Conservation (phyloP, 1,139 yeast species). For the Lodderomyces parapsilosis region DNA sequence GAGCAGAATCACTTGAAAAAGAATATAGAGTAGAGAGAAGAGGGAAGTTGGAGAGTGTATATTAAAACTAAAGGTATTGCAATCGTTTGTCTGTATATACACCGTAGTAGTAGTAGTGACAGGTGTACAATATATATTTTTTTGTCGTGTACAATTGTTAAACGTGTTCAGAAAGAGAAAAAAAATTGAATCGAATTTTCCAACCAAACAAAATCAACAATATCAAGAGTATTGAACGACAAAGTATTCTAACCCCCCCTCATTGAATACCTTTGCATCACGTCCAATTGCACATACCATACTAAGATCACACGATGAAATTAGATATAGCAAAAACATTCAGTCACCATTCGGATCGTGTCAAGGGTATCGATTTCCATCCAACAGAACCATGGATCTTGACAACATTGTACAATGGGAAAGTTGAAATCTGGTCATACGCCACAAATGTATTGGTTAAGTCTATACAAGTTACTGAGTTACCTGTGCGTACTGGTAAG, state of each 20-base stretch:
- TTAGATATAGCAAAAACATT: slow-evolving; percentile 67
- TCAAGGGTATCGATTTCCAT: slow-evolving; percentile 96
- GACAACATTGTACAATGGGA: slow-evolving; percentile 82
- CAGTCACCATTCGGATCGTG: slow-evolving; percentile 89
- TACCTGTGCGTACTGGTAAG: slow-evolving; percentile 94
- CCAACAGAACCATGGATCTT: slow-evolving; percentile 97
- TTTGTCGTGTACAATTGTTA: slow-evolving; percentile 11
- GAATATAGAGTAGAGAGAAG: slow-evolving; percentile 34
- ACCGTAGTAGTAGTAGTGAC: no score
- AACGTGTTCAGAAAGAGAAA: not conserved
- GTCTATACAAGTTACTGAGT: slow-evolving; percentile 77
- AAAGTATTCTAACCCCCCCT: no score
- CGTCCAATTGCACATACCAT: not conserved
- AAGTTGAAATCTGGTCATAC: slow-evolving; percentile 89
- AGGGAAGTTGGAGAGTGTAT: slow-evolving; percentile 39
- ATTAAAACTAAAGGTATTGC: slow-evolving; percentile 27
- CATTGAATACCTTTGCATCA: not conserved
- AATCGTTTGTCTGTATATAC: not conserved
- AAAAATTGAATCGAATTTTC: not conserved
- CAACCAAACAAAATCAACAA: slow-evolving; percentile 9
- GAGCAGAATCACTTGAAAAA: slow-evolving; percentile 39
- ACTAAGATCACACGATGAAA: slow-evolving; percentile 28
- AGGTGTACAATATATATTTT: no score
- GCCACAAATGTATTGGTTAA: slow-evolving; percentile 63
- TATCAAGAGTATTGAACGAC: slow-evolving; percentile 5